A percentile compares a stretch with the other conserved stretches of the same genome.
phyloP scores from a whole-genome alignment of 352 stramenopile genomes.

The Pythium folliculosum region DNA sequence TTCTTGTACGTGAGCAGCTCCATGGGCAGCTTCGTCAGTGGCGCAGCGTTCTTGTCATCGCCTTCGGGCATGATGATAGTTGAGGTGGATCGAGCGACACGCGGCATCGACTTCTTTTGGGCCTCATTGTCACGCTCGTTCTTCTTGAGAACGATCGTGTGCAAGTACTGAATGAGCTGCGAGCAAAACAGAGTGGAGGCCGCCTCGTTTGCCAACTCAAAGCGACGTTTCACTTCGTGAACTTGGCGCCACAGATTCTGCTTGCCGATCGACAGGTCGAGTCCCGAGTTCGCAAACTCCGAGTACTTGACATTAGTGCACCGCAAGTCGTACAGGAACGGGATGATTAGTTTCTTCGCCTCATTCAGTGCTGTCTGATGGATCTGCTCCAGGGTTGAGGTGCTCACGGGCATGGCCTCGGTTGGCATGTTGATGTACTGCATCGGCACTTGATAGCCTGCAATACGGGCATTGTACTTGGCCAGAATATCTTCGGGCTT shows the following conservation, averaged over 20 bases:
- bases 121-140: conserved; percentile 61
- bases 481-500: conserved; percentile 51
- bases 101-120: conserved; percentile 47
- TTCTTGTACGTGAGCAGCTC: conserved; percentile 79
- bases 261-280: conserved; percentile 63
- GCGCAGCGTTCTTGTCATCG: conserved; percentile 27
- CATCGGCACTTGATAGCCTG: conserved; percentile 51
- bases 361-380: conserved; percentile 52
- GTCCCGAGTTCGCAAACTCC: conserved; percentile 40
- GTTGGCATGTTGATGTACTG: conserved; percentile 53
- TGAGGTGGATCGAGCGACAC: conserved; percentile 48
- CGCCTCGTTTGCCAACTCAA: conserved; percentile 64
- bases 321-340: conserved; percentile 56
- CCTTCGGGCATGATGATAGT: conserved; percentile 49
- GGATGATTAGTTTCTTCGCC: conserved; percentile 49
- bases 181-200: conserved; percentile 67
- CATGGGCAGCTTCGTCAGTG: conserved; percentile 55
- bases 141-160: conserved; percentile 69
- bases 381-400: conserved; percentile 40
- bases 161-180: conserved; percentile 65
- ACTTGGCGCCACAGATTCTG: conserved; percentile 59
- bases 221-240: conserved; percentile 44
- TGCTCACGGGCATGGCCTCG: conserved; percentile 63
- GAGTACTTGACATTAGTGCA: conserved; percentile 36
- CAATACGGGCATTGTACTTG: conserved; percentile 52